Evolutionary conservation across 148 eudicot species (phyloP), one percentile per base, ranked within the genome.

Genomic region (Chenopodium suecicum): DNA sequence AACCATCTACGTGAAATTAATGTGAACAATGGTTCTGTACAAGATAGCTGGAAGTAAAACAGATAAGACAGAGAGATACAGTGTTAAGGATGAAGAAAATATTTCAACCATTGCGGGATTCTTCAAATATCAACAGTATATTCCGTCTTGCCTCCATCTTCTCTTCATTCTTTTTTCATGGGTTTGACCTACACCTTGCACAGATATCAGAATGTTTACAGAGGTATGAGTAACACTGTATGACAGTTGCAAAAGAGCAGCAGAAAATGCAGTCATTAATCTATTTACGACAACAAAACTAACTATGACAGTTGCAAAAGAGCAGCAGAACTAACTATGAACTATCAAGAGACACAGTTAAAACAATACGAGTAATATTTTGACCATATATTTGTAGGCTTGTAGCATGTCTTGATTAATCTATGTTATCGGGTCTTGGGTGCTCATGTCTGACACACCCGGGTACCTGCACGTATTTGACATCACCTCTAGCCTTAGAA

Each of bases 141-240:
- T 11, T 22, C 22, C 63, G 7, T 3, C 14, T 68, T 31, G 7
- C 44, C 32, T 7, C 32, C 71, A 27, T 32, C 66, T 13, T 41
- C 20, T 25, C 71, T 77, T 83, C 85, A 78, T 72, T 83, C 81
- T 9, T 32, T 73, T 52, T 78, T 83, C 56, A 1, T 34, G 10
- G 81, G 78, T 63, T 78, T 78, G 85, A 63, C 70, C 85, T 83
- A 78, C 44, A 72, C 85, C 85, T 83, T 83, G 85, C 78, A 78
- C 71, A 20, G 9, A 68, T 58, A 29, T 10, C 14, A 62, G 12
- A n/a, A 60, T 20, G 41, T 77, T 50, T 22, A 25, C 74, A 71
- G 23, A 37, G 0, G 31, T 22, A 74, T 74, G n/a, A 81, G 73
- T 29, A 46, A 46, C 29, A 73, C 47, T 63, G 58, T 46, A 56